Conservation (phyloP, 306 rosid species). For the Cercis canadensis region DNA sequence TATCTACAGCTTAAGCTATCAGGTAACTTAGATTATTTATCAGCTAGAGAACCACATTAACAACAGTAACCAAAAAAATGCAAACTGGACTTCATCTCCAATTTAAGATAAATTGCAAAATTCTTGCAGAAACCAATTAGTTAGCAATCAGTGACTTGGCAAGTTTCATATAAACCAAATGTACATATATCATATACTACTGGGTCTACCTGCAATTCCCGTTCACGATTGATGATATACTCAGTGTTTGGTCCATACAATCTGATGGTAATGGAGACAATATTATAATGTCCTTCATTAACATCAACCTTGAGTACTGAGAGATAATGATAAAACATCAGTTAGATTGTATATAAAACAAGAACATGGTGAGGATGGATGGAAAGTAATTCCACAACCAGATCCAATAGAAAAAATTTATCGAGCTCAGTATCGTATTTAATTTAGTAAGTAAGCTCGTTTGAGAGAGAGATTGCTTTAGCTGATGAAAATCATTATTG, state of each 20-base stretch:
- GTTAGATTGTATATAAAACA: conserved; percentile 15
- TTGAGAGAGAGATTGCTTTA: neutral
- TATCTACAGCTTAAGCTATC: conserved; percentile 13
- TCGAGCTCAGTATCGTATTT: neutral
- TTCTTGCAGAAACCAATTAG: conserved; percentile 22
- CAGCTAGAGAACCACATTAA: conserved; percentile 15
- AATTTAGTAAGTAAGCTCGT: conserved; percentile 8
- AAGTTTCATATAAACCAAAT: neutral
- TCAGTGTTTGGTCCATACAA: conserved; percentile 94
- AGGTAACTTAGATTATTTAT: conserved; percentile 14
- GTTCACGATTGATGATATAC: conserved; percentile 75
- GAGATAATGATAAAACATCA: conserved; percentile 27
- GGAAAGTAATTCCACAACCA: conserved; percentile 15
- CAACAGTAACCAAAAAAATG: neutral
- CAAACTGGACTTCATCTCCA: neutral
- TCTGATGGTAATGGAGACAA: conserved; percentile 62
- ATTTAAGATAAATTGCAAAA: neutral
- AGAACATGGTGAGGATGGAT: neutral
- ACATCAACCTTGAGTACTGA: conserved; percentile 83
- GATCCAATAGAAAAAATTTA: neutral
- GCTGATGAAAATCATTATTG: neutral
- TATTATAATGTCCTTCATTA: conserved; percentile 56
- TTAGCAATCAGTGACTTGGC: conserved; percentile 5
- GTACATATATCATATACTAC: conserved; percentile 2
- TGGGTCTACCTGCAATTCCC: conserved; percentile 77